phyloP scores from a whole-genome alignment of 306 rosid genomes.

The Medicago lupulina region DNA sequence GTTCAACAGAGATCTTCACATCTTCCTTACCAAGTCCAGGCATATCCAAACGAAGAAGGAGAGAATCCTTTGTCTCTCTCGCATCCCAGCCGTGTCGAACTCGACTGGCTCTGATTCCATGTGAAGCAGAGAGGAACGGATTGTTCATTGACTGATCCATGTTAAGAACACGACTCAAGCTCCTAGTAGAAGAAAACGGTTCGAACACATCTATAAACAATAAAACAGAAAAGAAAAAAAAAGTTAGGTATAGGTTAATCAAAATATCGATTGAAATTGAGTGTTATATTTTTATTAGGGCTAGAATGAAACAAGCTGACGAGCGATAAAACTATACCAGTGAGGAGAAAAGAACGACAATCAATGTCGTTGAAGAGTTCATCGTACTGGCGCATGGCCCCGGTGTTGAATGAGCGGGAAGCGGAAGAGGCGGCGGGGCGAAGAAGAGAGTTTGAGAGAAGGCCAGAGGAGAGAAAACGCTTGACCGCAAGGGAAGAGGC shows the following conservation, averaged over 20 bases:
- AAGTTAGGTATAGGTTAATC: not conserved
- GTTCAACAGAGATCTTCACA: conserved; percentile 72
- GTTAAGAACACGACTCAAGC: conserved; percentile 79
- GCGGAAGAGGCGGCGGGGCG: conserved; percentile 32
- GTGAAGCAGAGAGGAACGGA: conserved; percentile 55
- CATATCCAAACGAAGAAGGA: conserved; percentile 73
- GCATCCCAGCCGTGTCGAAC: conserved; percentile 74
- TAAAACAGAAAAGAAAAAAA: too few species aligned
- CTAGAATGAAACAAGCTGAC: too few species aligned
- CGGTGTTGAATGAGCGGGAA: conserved; percentile 56
- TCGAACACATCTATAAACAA: conserved; percentile 62
- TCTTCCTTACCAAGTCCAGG: conserved; percentile 74
- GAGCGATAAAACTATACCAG: conserved; percentile 50
- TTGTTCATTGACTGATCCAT: conserved; percentile 76
- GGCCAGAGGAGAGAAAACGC: conserved; percentile 36
- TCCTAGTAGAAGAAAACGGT: conserved; percentile 70
- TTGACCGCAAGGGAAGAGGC: conserved; percentile 43
- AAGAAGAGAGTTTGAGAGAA: conserved; percentile 23
- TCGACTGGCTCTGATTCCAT: conserved; percentile 62
- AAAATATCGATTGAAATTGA: too few species aligned
- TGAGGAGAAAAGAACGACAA: conserved; percentile 36
- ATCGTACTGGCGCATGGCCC: conserved; percentile 42
- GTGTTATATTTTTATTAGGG: too few species aligned
- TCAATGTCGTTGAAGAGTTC: conserved; percentile 29
- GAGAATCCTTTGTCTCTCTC: conserved; percentile 58